Evolutionary conservation across 176 grass and related monocot genomes (phyloP), one percentile per base, ranked within the genome.

Genomic region (Oryza glaberrima): DNA sequence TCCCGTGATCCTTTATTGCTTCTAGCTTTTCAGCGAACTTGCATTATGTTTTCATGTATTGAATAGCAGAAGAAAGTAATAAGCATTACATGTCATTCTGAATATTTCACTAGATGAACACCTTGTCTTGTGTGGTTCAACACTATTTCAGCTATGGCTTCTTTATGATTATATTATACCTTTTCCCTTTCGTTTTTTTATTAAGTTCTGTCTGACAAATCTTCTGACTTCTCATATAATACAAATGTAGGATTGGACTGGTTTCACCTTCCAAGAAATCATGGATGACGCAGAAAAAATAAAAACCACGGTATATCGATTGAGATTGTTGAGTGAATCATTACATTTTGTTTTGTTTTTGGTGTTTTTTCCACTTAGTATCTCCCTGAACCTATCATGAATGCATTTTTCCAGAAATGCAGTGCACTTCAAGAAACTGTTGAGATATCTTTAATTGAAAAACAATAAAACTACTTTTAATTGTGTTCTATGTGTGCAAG

Each of bases 221-320:
- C 35, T 77, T 44, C 11, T 81, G 32, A 65, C 3, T 44, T 81
- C 60, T 83, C 19, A 26, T 14, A 38, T 19, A 72, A 73, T 83
- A 76, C 45, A 35, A 78, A 67, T 93, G 83, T 80, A 98, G 96
- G 96, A 98, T 75, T 98, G 96, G 96, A 95, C 96, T 80, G 96
- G 96, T 16, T 85, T 98, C 72, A 94, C 85, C n/a, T 98, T 98
- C 60, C 22, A 94, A 71, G 91, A 98, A 90, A 98, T 98, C 83
- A 98, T 98, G 93, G 91, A 95, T 34, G 96, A 98, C 16, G 91
- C 91, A 9, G 93, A 95, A n/a, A 92, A 92, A 83, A 98, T 95
- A 75, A 98, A 94, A 77, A 95, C 65, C 69, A 95, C 91, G 36
- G 96, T 98, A 95, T 88, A 69, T 52, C 63, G 41, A 78, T 30